Conservation (phyloP, 129 eudicot species). For the Tagetes patula region DNA sequence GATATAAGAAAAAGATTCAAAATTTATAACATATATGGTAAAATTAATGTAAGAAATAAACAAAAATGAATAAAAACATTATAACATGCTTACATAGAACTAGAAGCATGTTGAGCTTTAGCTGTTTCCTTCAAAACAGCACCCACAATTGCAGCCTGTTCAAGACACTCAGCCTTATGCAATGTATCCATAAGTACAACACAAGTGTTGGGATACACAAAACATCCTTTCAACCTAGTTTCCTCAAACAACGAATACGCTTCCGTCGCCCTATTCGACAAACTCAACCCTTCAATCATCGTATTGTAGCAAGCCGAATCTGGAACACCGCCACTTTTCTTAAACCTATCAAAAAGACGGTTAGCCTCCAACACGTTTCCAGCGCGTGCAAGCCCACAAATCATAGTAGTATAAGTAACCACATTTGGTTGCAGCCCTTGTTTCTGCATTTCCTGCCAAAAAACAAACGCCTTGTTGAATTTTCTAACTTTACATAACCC, state of each 20-base stretch:
- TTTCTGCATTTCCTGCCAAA: conserved; percentile 97
- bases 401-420: conserved; percentile 85
- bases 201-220: conserved; percentile 74
- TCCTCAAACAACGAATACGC: conserved; percentile 80
- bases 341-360: conserved; percentile 72
- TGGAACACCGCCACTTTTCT: conserved; percentile 70
- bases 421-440: conserved; percentile 74
- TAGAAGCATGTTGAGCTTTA: conserved; percentile 82
- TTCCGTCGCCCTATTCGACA: conserved; percentile 69
- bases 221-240: conserved; percentile 69
- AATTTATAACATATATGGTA: not conserved
- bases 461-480: conserved; percentile 89
- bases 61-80: not conserved
- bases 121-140: conserved; percentile 89
- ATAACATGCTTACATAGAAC: conserved; percentile 26
- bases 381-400: conserved; percentile 87
- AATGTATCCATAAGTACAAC: conserved; percentile 86
- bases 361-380: conserved; percentile 75
- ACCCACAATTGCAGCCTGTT: conserved; percentile 93
- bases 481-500: conserved; percentile 82
- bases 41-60: not conserved
- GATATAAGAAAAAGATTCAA: not conserved
- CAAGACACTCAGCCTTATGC: conserved; percentile 90
- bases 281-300: conserved; percentile 84
- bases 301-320: conserved; percentile 88